Percentiles rank a stretch among this genome's conserved stretches.
Conservation (phyloP, 1,284 basidiomycete genomes). For the Heterobasidion parviporum region DNA sequence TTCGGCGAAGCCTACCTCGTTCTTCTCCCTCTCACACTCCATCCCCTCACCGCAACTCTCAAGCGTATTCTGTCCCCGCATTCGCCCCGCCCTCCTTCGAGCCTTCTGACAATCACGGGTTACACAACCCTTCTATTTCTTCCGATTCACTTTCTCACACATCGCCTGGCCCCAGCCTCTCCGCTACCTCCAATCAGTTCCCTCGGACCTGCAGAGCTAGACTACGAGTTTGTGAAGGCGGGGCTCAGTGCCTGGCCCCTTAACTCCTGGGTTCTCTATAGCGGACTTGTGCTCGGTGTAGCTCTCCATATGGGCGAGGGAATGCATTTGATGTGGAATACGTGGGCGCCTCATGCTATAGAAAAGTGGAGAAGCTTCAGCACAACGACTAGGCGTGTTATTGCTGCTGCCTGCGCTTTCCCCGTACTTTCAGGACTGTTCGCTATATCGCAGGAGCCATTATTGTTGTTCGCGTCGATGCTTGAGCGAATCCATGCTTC, state of each 20-base stretch:
- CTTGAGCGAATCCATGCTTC: slow-evolving; percentile 35
- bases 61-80: slow-evolving; percentile 41
- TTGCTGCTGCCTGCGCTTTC: slow-evolving; percentile 27
- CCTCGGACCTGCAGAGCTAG: slow-evolving; percentile 61
- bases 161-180: slow-evolving; percentile 44
- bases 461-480: slow-evolving; percentile 45
- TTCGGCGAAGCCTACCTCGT: slow-evolving; percentile 59
- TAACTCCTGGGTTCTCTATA: slow-evolving; percentile 52
- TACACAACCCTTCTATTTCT: slow-evolving; percentile 45
- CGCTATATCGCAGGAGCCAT: slow-evolving; percentile 44
- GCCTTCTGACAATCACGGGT: slow-evolving; percentile 44
- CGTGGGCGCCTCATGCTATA: slow-evolving; percentile 23
- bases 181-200: slow-evolving; percentile 37
- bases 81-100: slow-evolving; percentile 32
- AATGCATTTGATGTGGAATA: slow-evolving; percentile 40
- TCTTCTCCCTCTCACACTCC: slow-evolving; percentile 48
- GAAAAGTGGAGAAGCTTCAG: slow-evolving; percentile 16
- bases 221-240: slow-evolving; percentile 68
- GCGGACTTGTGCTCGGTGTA: slow-evolving; percentile 41
- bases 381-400: slow-evolving; percentile 21
- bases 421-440: slow-evolving; percentile 50
- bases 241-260: slow-evolving; percentile 53
- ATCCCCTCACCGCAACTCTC: slow-evolving; percentile 43
- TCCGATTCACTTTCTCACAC: slow-evolving; percentile 55
- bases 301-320: slow-evolving; percentile 56